Base-by-base conservation (phyloP, 352 stramenopile species). In the Globisporangium irregulare region DNA sequence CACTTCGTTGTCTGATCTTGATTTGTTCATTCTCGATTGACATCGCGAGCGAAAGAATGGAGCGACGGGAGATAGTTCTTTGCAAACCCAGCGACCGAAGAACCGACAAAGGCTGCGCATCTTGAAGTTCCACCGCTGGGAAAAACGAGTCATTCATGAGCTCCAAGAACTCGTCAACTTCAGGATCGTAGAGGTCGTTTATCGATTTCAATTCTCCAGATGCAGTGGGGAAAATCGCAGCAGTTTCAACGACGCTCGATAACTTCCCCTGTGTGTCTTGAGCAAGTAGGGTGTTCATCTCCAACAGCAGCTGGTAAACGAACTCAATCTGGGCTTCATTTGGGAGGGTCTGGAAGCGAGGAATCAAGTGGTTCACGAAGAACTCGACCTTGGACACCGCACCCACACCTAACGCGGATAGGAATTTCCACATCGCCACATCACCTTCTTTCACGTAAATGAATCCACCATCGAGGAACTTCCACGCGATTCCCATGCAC, bases 101-200 rank as follows among this genome's bases (percentile, higher is more conserved):
- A 1, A 77, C 74, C 22, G 80, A 77, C 22, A 92, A 68, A 32
- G 78, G 77, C 57, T 81, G 80, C 8, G 73, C 66, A 53, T 85
- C 79, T 70, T 91, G 84, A 14, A 92, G 68, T 32, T 89, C 78
- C 24, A 77, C 25, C 18, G 81, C 82, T 22, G 84, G 84, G 59
- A 91, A 92, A 67, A 90, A 91, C 0, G 81, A 78, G 4, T 76
- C 82, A 36, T 91, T 78, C 79, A 92, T 90, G 25, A 92, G 84
- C 27, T 80, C 79, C 24, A 70, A 68, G 66, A 92, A 91, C 27
- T 87, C 79, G 32, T 90, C 76, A 34, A 92, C 85, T 46, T 92
- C 84, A 34, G 84, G 84, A 41, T 92, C 84, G 43, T 89, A 92
- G 54, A 92, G 69, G 51, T 91, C 79, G 14, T 69, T 73, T 71